A percentile compares a stretch with the other conserved stretches of the same genome.
These are phyloP conservation scores for Candida silvicultrix DNA, from an alignment of 805 yeast genomes.

Conservation along the genomic window DNA sequence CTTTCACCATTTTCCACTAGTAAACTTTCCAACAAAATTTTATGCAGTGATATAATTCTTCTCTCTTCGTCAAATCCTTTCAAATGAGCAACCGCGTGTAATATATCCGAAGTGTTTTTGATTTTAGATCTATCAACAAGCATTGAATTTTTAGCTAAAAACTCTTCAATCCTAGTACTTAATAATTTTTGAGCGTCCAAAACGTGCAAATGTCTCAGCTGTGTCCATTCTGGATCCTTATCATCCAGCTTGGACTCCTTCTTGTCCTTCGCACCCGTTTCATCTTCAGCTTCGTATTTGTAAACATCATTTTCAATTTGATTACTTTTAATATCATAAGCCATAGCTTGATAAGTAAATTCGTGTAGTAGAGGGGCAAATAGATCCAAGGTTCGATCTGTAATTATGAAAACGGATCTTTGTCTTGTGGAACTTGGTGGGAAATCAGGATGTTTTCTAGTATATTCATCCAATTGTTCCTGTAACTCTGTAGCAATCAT, in stretches of 20 bases:
- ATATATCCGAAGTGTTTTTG: slow-evolving; percentile 60
- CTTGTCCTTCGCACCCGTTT: slow-evolving; percentile 35
- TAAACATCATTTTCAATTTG: slow-evolving; percentile 38
- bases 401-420: slow-evolving; percentile 64
- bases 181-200: slow-evolving; percentile 65
- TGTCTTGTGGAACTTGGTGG: slow-evolving; percentile 56
- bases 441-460: slow-evolving; percentile 59
- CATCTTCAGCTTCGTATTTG: slow-evolving; percentile 50
- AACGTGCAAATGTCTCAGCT: slow-evolving; percentile 67
- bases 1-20: slow-evolving; percentile 51
- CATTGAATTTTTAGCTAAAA: slow-evolving; percentile 67
- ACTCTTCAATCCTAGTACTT: slow-evolving; percentile 50
- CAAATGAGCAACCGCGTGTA: slow-evolving; percentile 67
- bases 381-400: slow-evolving; percentile 81
- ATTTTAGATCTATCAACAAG: slow-evolving; percentile 64
- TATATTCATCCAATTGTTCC: slow-evolving; percentile 63
- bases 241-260: slow-evolving; percentile 48
- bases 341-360: slow-evolving; percentile 87
- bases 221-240: slow-evolving; percentile 65
- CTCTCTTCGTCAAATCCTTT: slow-evolving; percentile 65
- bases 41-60: slow-evolving; percentile 53
- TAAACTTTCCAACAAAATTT: slow-evolving; percentile 58
- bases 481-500: slow-evolving; percentile 73
- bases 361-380: slow-evolving; percentile 84
- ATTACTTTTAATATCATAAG: slow-evolving; percentile 61